Base-by-base conservation (phyloP, 2,329 filamentous ascomycete genomes). In the Metarhizium brunneum region DNA sequence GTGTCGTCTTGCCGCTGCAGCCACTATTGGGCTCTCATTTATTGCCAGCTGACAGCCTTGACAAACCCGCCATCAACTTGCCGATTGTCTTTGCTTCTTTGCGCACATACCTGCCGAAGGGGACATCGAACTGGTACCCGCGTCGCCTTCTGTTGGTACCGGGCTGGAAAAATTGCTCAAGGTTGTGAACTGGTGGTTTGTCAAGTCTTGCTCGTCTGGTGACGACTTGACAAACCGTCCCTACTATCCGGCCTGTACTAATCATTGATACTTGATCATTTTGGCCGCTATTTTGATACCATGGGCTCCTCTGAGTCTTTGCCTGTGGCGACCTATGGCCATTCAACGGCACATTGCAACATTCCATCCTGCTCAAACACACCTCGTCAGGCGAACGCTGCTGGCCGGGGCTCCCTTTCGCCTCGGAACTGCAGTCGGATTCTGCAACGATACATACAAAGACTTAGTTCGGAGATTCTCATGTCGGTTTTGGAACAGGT, bases 401-500 rank as follows among this genome's bases (percentile, higher is more conserved):
- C 40, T n/a, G 36, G 36, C 6, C 11, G 43, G 30, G 36, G 4
- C 4, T 4, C 25, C 14, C 45, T 29, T 30, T 48, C 45, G 13
- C 20, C 40, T 7, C 7, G 47, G 14, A 35, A 38, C 38, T 47
- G 48, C n/a, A 55, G 38, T 32, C 47, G 53, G 36, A 13, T 16
- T 43, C 13, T 45, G 40, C 53, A 43, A 38, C 53, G 35, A 18
- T 38, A 30, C 20, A 14, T 51, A 4, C 47, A 55, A 29, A 48
- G 43, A 52, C 30, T 55, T 32, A 55, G 54, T 35, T 42, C 29
- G 16, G 54, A 52, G 35, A n/a, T 52, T 38, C 43, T 55, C 43
- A 38, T 55, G 7, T 55, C 43, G 20, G 50, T 55, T 11, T 7
- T 55, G 43, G 55, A 56, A 35, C 55, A 54, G 50, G 54, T 53